Conservation (phyloP, 192 early-diverging fungal species). For the Gigaspora rosea region DNA sequence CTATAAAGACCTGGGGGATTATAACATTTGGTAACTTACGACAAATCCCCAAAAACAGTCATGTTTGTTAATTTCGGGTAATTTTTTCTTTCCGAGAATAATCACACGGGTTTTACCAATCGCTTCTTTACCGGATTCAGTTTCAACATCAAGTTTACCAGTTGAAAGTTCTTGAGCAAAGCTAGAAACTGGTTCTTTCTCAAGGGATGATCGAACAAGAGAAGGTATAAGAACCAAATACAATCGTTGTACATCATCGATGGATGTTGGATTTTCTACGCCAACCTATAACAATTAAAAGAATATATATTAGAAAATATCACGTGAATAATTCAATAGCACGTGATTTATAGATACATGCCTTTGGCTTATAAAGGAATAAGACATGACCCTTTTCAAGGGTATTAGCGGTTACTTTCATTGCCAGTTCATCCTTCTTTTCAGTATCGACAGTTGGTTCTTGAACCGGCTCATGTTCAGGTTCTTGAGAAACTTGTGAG, state of each 20-base stretch:
- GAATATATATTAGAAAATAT: background rate
- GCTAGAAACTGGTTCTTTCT: background rate
- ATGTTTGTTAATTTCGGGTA: slow-evolving; percentile 36
- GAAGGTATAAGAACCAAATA: slow-evolving; percentile 46
- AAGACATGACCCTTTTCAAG: slow-evolving; percentile 50
- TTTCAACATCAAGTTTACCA: too few species aligned
- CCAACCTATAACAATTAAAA: slow-evolving; percentile 27
- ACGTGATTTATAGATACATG: slow-evolving; percentile 5
- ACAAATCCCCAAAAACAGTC: slow-evolving; percentile 47
- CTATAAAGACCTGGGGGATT: too few species aligned
- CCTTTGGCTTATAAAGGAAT: slow-evolving; percentile 53
- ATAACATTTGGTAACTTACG: slow-evolving; percentile 6
- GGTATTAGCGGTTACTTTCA: background rate
- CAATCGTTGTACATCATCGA: slow-evolving; percentile 46
- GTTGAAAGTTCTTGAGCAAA: background rate
- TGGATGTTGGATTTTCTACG: slow-evolving; percentile 16
- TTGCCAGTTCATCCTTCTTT: background rate
- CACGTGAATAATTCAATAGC: background rate
- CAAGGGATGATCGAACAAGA: slow-evolving; percentile 7
- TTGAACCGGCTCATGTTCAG: too few species aligned
- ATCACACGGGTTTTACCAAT: slow-evolving; percentile 29
- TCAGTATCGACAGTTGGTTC: background rate
- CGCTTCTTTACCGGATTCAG: background rate
- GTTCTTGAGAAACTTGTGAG: too few species aligned
- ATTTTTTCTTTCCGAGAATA: slow-evolving; percentile 41